These are phyloP conservation scores for Leccinum truebloodii DNA, from an alignment of 768 basidiomycete genomes.

Conservation along the genomic window DNA sequence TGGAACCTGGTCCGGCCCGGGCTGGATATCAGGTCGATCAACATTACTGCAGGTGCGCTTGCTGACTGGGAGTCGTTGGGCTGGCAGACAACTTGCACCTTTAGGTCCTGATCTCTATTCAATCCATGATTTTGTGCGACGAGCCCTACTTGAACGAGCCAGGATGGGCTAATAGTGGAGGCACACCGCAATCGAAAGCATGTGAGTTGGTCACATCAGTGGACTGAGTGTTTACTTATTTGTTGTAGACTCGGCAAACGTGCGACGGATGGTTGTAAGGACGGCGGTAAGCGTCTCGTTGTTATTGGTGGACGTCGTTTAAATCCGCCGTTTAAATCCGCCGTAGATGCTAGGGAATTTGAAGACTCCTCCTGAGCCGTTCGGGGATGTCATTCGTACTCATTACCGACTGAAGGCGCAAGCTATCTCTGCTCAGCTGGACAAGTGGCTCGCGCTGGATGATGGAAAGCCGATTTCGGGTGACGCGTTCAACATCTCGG, in stretches of 20 bases:
- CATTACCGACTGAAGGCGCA: conserved; percentile 88
- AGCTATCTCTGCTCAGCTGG: conserved; percentile 69
- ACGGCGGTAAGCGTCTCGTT: conserved; percentile 62
- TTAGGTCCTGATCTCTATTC: conserved; percentile 86
- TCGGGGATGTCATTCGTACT: conserved; percentile 82
- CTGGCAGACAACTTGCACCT: conserved; percentile 5
- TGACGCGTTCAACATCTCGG: conserved; percentile 53
- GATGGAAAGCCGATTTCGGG: conserved; percentile 61
- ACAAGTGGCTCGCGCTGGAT: conserved; percentile 75
- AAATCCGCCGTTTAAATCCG: conserved; percentile 9
- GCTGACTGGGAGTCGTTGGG: not conserved
- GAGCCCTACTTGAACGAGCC: conserved; percentile 94
- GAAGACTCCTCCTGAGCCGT: conserved; percentile 81
- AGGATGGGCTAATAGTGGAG: conserved; percentile 74
- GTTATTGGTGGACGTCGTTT: conserved; percentile 9
- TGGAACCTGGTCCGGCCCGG: conserved; percentile 92
- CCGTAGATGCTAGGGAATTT: conserved; percentile 81
- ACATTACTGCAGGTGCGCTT: conserved; percentile 77
- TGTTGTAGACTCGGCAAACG: conserved; percentile 79
- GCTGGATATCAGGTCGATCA: conserved; percentile 89
- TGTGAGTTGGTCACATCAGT: conserved; percentile 51
- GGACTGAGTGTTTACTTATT: conserved; percentile 11
- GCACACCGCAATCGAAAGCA: conserved; percentile 72
- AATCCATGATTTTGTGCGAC: conserved; percentile 95
- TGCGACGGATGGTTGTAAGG: conserved; percentile 88